Percentiles rank a stretch among this genome's conserved stretches.
Evolutionary conservation across 1,139 yeast genomes (phyloP).

Genomic region (Saccharomyces uvarum): DNA sequence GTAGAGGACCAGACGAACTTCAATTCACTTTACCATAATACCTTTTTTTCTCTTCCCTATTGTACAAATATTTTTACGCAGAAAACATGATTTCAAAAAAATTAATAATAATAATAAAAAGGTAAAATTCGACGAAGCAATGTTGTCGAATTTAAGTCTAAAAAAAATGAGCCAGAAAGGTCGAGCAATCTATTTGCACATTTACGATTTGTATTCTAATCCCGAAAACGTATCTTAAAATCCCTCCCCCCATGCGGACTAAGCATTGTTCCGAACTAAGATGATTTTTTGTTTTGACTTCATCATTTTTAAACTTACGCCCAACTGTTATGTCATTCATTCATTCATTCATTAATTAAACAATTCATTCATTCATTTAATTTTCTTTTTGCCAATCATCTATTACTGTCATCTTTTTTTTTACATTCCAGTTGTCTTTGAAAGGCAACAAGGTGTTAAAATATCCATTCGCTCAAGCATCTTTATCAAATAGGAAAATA

Average conservation of each 20-base stretch:
- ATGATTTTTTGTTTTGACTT: conserved; percentile 1
- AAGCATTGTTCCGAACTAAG: neutral
- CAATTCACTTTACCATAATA: neutral
- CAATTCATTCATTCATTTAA: conserved; percentile 3
- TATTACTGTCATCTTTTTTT: conserved; percentile 1
- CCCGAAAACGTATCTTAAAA: neutral
- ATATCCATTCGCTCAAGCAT: conserved; percentile 1
- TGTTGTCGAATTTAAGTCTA: no score
- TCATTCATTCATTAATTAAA: conserved; percentile 3
- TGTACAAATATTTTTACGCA: neutral
- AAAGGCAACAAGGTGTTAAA: neutral
- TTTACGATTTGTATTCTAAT: neutral
- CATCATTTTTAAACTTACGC: neutral
- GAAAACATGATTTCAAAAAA: neutral
- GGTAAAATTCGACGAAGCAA: no score
- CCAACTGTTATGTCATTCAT: conserved; percentile 2
- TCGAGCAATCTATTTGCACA: neutral
- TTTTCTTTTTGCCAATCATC: conserved; percentile 3
- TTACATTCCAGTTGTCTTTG: conserved; percentile 1
- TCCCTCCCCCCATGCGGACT: neutral
- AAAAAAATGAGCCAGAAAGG: neutral
- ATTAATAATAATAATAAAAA: neutral
- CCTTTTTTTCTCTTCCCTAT: neutral
- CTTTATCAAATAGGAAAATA: neutral
- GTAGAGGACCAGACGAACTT: neutral